These are phyloP conservation scores for Fusarium sp. DNA, from an alignment of 2,329 filamentous ascomycete species.

Conservation along the genomic window DNA sequence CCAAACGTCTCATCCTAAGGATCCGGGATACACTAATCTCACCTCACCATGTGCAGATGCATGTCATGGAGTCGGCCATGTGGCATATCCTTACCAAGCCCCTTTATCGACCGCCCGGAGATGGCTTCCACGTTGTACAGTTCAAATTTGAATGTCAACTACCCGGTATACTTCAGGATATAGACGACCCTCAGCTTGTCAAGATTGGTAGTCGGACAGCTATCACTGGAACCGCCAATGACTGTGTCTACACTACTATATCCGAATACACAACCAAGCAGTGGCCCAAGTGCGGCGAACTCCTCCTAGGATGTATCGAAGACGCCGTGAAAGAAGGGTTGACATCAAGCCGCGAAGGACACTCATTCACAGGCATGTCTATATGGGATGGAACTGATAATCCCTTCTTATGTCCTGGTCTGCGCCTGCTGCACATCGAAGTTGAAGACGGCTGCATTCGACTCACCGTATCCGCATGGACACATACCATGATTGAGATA, in stretches of 20 bases:
- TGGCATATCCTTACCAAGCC: conserved; percentile 53
- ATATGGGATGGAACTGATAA: conserved; percentile 52
- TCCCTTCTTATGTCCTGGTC: conserved; percentile 45
- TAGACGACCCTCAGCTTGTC: conserved; percentile 47
- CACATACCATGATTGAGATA: conserved; percentile 51
- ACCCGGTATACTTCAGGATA: conserved; percentile 47
- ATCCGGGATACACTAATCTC: conserved; percentile 50
- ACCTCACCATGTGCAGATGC: conserved; percentile 53
- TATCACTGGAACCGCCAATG: conserved; percentile 52
- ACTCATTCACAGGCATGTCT: conserved; percentile 50
- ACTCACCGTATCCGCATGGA: conserved; percentile 52
- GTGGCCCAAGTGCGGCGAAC: conserved; percentile 51
- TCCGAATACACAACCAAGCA: conserved; percentile 49
- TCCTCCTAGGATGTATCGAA: conserved; percentile 50
- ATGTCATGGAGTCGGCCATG: conserved; percentile 54
- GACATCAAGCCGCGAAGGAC: conserved; percentile 39
- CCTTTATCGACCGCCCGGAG: conserved; percentile 48
- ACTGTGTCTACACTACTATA: conserved; percentile 51
- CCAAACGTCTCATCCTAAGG: conserved; percentile 46
- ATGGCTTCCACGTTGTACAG: conserved; percentile 53
- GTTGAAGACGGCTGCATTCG: conserved; percentile 50
- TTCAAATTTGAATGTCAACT: conserved; percentile 53
- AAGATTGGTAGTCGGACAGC: conserved; percentile 49
- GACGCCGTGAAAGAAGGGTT: conserved; percentile 50
- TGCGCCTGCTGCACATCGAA: conserved; percentile 52